Evolutionary conservation across 495 filamentous ascomycete genomes (phyloP).

Genomic region (Penicillium cinerascens): DNA sequence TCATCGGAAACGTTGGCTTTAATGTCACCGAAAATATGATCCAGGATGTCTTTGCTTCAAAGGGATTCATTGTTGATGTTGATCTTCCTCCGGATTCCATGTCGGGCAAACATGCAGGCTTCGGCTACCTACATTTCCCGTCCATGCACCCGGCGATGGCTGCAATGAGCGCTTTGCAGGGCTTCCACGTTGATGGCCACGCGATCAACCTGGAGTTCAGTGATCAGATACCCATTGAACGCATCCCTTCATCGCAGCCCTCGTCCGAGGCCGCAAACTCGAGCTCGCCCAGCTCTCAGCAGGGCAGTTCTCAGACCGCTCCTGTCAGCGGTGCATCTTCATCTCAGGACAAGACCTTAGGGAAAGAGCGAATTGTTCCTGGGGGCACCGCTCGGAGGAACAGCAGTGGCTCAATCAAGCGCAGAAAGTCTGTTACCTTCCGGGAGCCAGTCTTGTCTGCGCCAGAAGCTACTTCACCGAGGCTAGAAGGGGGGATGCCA

Average conservation of each 20-base stretch:
- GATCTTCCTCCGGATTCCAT: constrained; percentile 83
- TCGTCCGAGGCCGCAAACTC: not conserved
- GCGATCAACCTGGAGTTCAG: constrained; percentile 86
- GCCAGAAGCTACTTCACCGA: not conserved
- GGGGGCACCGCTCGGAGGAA: too few relatives aligned
- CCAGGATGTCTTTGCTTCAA: constrained; percentile 69
- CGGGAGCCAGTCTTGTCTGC: constrained; percentile 1
- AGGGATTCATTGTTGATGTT: constrained; percentile 67
- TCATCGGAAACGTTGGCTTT: constrained; percentile 89
- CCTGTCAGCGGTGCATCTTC: not conserved
- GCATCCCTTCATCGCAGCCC: constrained; percentile 7
- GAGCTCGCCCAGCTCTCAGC: not conserved
- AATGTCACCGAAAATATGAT: constrained; percentile 71
- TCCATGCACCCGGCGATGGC: constrained; percentile 73
- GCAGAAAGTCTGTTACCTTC: constrained; percentile 21
- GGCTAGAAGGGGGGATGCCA: not conserved
- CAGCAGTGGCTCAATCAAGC: not conserved
- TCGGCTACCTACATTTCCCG: constrained; percentile 81
- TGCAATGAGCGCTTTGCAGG: constrained; percentile 71
- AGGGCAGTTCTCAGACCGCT: not conserved
- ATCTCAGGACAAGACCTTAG: not conserved
- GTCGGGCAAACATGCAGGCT: constrained; percentile 80
- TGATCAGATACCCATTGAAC: constrained; percentile 28
- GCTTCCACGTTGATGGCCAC: constrained; percentile 73
- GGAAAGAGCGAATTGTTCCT: too few relatives aligned